phyloP scores from a whole-genome alignment of 805 yeast species.

The Cephaloascus albidus region DNA sequence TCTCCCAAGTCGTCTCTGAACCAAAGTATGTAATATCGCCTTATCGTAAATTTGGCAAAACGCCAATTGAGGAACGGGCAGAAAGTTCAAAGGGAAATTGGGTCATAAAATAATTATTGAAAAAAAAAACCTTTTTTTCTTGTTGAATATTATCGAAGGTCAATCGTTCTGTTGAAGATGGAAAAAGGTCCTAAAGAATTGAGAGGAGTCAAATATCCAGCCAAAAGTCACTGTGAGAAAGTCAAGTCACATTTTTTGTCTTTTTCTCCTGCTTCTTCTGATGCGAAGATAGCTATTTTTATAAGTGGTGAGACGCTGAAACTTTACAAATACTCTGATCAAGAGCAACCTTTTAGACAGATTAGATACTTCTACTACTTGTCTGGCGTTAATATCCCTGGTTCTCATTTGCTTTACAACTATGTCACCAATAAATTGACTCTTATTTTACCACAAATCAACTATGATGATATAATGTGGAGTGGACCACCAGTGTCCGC shows the following conservation, averaged over 20 bases:
- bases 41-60: too few species aligned
- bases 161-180: not conserved
- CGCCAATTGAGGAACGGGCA: too few species aligned
- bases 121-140: too few species aligned
- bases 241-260: slow-evolving; percentile 32
- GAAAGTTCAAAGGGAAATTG: too few species aligned
- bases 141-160: too few species aligned
- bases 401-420: slow-evolving; percentile 58
- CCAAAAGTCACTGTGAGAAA: slow-evolving; percentile 61
- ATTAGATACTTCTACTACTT: slow-evolving; percentile 85
- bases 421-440: slow-evolving; percentile 45
- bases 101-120: too few species aligned
- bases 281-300: slow-evolving; percentile 27
- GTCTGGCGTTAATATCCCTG: slow-evolving; percentile 76
- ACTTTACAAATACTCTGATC: slow-evolving; percentile 71
- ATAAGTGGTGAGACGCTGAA: slow-evolving; percentile 53
- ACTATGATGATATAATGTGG: slow-evolving; percentile 92
- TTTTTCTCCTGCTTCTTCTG: slow-evolving; percentile 14
- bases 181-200: slow-evolving; percentile 4
- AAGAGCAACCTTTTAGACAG: slow-evolving; percentile 71
- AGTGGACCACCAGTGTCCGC: slow-evolving; percentile 73
- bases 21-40: too few species aligned
- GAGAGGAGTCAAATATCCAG: slow-evolving; percentile 59
- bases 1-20: too few species aligned
- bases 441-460: slow-evolving; percentile 75